phyloP scores from a whole-genome alignment of 257 asterid species.

The Petunia axillaris region DNA sequence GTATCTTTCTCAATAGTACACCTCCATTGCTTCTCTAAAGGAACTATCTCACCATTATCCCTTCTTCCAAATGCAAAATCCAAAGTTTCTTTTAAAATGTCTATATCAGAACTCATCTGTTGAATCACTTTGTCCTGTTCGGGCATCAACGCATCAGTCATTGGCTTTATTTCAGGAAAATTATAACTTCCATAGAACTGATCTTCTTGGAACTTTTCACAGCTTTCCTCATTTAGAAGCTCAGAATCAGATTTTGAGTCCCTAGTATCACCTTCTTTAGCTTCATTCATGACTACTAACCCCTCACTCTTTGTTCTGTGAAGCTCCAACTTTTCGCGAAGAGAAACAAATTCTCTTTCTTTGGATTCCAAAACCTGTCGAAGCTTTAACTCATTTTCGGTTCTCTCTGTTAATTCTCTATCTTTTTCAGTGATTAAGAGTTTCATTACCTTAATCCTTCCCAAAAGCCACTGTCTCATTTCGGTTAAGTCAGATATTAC shows the following conservation, averaged over 20 bases:
- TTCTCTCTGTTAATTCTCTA: conserved; percentile 52
- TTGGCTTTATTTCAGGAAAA: conserved; percentile 27
- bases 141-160: conserved; percentile 32
- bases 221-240: conserved; percentile 49
- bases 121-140: conserved; percentile 48
- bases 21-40: conserved; percentile 72
- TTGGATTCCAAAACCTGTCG: conserved; percentile 49
- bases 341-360: conserved; percentile 46
- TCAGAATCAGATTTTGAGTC: conserved; percentile 44
- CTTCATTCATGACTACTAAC: conserved; percentile 20
- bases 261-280: conserved; percentile 37
- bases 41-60: conserved; percentile 53
- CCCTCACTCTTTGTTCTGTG: conserved; percentile 34
- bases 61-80: conserved; percentile 69
- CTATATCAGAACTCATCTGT: conserved; percentile 67
- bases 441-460: conserved; percentile 60
- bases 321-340: conserved; percentile 46
- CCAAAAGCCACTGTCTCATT: conserved; percentile 59
- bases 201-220: conserved; percentile 31
- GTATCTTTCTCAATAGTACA: conserved; percentile 58
- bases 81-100: conserved; percentile 60
- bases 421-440: conserved; percentile 59
- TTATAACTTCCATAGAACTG: conserved; percentile 23
- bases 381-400: conserved; percentile 58
- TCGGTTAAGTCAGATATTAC: conserved; percentile 62